phyloP scores from a whole-genome alignment of 257 asterid genomes.

The Linaria vulgaris region DNA sequence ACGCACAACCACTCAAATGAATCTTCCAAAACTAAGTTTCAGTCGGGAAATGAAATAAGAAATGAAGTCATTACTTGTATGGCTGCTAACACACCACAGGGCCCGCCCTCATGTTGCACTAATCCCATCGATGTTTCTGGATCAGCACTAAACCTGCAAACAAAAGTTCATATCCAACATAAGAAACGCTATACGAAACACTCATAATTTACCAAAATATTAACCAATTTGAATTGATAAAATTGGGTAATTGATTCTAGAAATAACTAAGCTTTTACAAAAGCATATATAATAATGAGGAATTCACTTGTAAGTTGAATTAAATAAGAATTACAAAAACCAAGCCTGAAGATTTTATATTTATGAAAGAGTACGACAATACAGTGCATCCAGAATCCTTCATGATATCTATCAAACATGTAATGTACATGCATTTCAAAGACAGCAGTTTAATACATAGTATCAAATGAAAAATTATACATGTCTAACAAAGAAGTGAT shows the following conservation, averaged over 20 bases:
- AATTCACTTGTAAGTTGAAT: constrained; percentile 10
- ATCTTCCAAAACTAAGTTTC: constrained; percentile 16
- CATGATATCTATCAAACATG: no score
- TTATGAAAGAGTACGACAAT: neutral
- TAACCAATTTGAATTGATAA: constrained; percentile 9
- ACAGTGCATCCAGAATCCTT: neutral
- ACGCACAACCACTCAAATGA: neutral
- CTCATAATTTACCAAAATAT: constrained; percentile 9
- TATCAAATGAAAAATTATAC: no score
- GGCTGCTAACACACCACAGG: constrained; percentile 97
- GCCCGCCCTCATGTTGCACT: constrained; percentile 99
- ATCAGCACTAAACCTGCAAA: constrained; percentile 83
- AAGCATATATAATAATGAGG: neutral
- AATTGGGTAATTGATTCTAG: constrained; percentile 6
- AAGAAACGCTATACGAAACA: constrained; percentile 25
- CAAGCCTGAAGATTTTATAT: neutral
- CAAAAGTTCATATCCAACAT: constrained; percentile 17
- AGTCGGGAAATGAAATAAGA: constrained; percentile 28
- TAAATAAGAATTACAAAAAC: neutral
- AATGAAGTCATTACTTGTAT: constrained; percentile 67
- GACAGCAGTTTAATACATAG: neutral
- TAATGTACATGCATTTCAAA: neutral
- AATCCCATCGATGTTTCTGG: constrained; percentile 94
- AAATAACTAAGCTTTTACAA: constrained; percentile 16
- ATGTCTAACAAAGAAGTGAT: no score